Base-by-base conservation (phyloP, 371 early-diverging fungal genomes). In the Nematocida ironsii region DNA sequence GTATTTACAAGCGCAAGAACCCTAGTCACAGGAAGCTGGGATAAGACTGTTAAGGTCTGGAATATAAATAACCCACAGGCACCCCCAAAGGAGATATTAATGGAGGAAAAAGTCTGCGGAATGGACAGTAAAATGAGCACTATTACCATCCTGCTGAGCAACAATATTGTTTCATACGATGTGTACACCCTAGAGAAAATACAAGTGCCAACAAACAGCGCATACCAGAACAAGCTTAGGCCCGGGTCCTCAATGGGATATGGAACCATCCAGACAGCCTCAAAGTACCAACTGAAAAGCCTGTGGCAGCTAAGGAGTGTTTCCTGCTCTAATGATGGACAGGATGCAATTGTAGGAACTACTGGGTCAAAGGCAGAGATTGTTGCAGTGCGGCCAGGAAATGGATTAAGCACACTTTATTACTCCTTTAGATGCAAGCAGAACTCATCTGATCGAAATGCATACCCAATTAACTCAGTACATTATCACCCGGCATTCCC, bases 11-110 rank as follows among this genome's bases (percentile, higher is more conserved):
- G 47, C 58, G 66, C 72, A 52, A 88, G 89, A 45, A 89, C 92
- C 61, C 70, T 94, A 2, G 93, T 92, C 4, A 94, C 94, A 0
- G 96, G 92, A 16, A 90, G 92, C 72, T 97, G 97, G 95, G 97
- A 96, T 87, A 94, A 94, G 85, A 93, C 92, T n/a, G 78, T 87
- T 40, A 86, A 91, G 90, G 93, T 94, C 84, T 95, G 94, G 94
- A 94, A 95, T 87, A 82, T 91, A 56, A 91, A 90, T 57, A 89
- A 86, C 45, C 25, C 20, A 7, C 42, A 45, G 48, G 56, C 54
- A 4, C 93, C 93, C 6, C 68, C 64, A 62, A 89, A 91, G 9
- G 90, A 91, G 25, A 89, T 92, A 40, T 89, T 88, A 13, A 86
- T 95, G 42, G 91, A 91, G 9, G 94, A 94, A 76, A 92, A 95